Base-by-base conservation (phyloP, 2,329 filamentous ascomycete genomes). In the Ascochyta fabae region DNA sequence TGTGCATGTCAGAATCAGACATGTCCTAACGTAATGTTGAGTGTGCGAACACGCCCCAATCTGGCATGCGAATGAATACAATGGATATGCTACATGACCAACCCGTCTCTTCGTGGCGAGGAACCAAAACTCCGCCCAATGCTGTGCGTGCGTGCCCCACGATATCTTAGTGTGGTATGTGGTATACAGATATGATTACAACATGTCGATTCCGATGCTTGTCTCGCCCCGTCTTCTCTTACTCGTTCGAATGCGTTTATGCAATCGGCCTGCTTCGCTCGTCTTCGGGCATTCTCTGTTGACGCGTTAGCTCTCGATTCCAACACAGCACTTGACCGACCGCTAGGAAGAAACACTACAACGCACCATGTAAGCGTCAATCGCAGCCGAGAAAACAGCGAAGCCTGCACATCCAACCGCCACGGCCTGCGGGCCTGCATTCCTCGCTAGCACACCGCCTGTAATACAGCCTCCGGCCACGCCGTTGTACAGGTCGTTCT, bases 401-500 rank as follows among this genome's bases (percentile, higher is more conserved):
- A 99, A 99, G 0, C 94, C 95, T 12, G 87, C 90, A 76, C 94
- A 98, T 1, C 95, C 95, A 4, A 96, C 83, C 1, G 87, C 88
- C 45, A 91, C 90, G 29, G 94, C 95, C 79, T 95, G 91, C 7
- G 95, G 95, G 0, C 95, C 95, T 0, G 91, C 94, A 67, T 89
- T 91, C 60, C 90, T 87, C 43, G 92, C 94, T 61, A 99, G 78
- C 50, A 95, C 90, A 16, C 91, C 95, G 15, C 95, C 95, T 9
- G 95, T 97, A 50, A 97, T 80, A 73, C 94, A 98, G 0, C 95
- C 95, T 0, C 93, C 92, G 4, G 88, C 86, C 5, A 95, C 87
- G 50, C 92, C 92, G 79, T 99, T 99, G 61, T 81, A 86, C 27
- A 98, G 77, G 75, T 98, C 95, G 78, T 98, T 97, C 81, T 96